Evolutionary conservation across 257 asterid genomes (phyloP).

Genomic region (Solanum bulbocastanum): DNA sequence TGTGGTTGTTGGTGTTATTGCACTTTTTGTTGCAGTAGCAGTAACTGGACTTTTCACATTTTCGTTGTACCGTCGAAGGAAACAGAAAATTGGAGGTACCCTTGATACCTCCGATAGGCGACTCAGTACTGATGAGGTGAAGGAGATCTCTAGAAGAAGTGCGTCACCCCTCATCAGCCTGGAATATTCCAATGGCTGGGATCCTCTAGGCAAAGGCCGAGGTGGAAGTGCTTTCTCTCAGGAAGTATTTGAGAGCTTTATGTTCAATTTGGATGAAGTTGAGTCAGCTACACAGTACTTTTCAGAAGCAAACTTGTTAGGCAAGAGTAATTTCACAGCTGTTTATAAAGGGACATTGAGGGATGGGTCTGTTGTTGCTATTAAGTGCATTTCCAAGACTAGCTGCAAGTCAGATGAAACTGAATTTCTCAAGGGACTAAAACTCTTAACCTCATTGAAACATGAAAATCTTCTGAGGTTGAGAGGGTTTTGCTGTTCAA

Average conservation of each 20-base stretch:
- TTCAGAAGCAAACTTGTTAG: conserved; percentile 68
- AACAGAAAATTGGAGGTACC: conserved; percentile 68
- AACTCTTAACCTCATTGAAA: conserved; percentile 57
- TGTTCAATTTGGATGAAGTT: conserved; percentile 79
- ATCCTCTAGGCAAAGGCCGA: conserved; percentile 57
- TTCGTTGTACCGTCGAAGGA: conserved; percentile 59
- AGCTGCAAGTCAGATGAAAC: conserved; percentile 87
- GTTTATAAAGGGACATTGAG: conserved; percentile 64
- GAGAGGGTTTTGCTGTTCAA: conserved; percentile 95
- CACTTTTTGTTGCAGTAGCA: conserved; percentile 25
- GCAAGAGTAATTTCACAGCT: conserved; percentile 76
- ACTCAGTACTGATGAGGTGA: conserved; percentile 54
- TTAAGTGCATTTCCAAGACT: conserved; percentile 80
- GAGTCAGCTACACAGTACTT: conserved; percentile 86
- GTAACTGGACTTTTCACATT: conserved; percentile 47
- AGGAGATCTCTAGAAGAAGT: conserved; percentile 53
- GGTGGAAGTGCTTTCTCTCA: conserved; percentile 56
- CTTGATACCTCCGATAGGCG: conserved; percentile 48
- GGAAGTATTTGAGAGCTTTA: conserved; percentile 71
- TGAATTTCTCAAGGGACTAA: conserved; percentile 71
- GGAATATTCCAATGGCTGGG: conserved; percentile 87
- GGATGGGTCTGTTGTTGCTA: conserved; percentile 77
- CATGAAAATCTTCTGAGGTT: conserved; percentile 72
- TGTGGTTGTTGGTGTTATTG: conserved; percentile 33
- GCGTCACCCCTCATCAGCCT: conserved; percentile 80